Evolutionary conservation across 2,329 filamentous ascomycete genomes (phyloP), one percentile per base, ranked within the genome.

Genomic region (Tolypocladium tundrense): DNA sequence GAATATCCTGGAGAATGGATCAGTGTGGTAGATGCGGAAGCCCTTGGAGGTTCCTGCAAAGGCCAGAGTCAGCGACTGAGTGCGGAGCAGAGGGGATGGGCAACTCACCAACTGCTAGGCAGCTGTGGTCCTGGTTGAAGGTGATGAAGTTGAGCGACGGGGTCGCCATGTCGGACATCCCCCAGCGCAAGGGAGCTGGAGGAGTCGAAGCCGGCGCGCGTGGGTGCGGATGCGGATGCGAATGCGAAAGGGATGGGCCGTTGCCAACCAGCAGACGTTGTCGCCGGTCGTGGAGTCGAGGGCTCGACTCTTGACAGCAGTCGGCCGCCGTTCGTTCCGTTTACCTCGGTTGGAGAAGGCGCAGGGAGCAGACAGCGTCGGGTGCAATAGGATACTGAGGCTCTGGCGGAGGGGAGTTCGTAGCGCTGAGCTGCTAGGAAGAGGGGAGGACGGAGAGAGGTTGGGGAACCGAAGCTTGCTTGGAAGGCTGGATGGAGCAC

Each of bases 91-190:
- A 51, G 19, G 54, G 42, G 54, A 39, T n/a, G 24, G 53, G 48
- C 40, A 55, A 59, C 58, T 57, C 61, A 91, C 91, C 93, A 66
- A 99, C 92, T 77, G 93, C 93, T 63, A 99, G 82, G 74, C 93
- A 93, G 81, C 90, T 96, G 78, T 96, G 91, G 79, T 99, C 94
- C 79, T 99, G 94, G 75, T 99, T 99, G 76, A 97, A 99, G 48
- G 93, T 97, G 68, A 99, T 91, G 76, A 96, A 99, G 75, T 99
- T 99, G 79, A 97, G 91, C 54, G 85, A 77, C 72, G 88, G 86
- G 63, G 70, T 80, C 62, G 86, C 76, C 86, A 90, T 90, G 60
- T 65, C 77, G 68, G 60, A 60, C 57, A 53, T 55, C 57, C 54
- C 53, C 45, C 45, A 60, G 62, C 58, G 43, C 37, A 11, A 24